Conservation (phyloP, 352 stramenopile genomes). For the Pythium utonaiense region DNA sequence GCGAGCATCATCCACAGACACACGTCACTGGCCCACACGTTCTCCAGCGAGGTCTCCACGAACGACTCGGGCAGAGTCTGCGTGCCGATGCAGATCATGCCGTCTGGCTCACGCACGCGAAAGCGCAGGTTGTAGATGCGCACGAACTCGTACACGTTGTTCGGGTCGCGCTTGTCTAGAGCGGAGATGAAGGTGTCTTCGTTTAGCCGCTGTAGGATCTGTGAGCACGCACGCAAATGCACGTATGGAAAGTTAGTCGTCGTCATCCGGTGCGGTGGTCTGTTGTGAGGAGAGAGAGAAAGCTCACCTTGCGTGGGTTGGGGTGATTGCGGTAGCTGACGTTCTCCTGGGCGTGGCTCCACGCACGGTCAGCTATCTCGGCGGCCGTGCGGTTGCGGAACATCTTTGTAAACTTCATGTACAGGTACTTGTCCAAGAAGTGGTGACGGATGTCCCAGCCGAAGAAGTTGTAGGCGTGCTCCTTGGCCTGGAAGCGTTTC, state of each 20-base stretch:
- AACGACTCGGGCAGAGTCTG: constrained; percentile 27
- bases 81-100: constrained; percentile 35
- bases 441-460: constrained; percentile 42
- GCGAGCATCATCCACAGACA: constrained; percentile 43
- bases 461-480: constrained; percentile 38
- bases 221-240: not conserved
- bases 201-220: constrained; percentile 38
- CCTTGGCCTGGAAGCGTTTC: constrained; percentile 28
- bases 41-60: constrained; percentile 6
- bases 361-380: constrained; percentile 33
- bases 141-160: constrained; percentile 24
- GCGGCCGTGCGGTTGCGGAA: constrained; percentile 37
- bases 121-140: constrained; percentile 44
- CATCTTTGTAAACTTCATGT: constrained; percentile 45
- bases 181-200: constrained; percentile 49
- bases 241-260: not conserved
- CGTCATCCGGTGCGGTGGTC: too few species aligned
- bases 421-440: constrained; percentile 35
- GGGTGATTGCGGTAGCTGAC: constrained; percentile 39
- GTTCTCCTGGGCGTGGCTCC: constrained; percentile 39
- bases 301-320: constrained; percentile 7
- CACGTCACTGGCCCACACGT: constrained; percentile 40
- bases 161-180: not conserved
- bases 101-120: constrained; percentile 37
- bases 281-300: not conserved